Base-by-base conservation (phyloP, 495 filamentous ascomycete genomes). In the Aspergillus biplanus region DNA sequence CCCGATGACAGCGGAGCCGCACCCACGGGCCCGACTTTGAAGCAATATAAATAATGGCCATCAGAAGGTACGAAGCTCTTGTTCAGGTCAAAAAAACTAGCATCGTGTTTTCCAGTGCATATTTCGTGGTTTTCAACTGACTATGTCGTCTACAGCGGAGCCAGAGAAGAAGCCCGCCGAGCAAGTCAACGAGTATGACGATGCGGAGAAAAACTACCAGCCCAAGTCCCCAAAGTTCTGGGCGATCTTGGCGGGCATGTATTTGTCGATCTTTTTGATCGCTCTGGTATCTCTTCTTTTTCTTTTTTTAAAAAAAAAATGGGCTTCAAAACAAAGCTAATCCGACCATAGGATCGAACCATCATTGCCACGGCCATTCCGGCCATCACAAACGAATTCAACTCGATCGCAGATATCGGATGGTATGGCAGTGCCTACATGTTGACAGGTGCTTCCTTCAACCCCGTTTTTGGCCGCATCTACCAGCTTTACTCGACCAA, bases 181-280 rank as follows among this genome's bases (percentile, higher is more conserved):
- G 34, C 58, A 33, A 12, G 33, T 47, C 3, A 39, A 21, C 59
- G 67, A 79, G 46, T 74, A 79, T 64, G 70, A 59, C 69, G 75
- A 78, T 67, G 68, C 74, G n/a, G 76, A 79, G 61, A 65, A 54
- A 56, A 79, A 76, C 39, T 75, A 68, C 66, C 68, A 75, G 63
- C 73, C 76, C 39, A 73, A 65, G 52, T 70, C 71, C 8, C 62
- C 68, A 39, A 76, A 73, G 62, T 73, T 80, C 66, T 69, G 58
- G 65, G 21, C 33, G 8, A 65, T 71, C n/a, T 73, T 78, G 46
- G 47, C 75, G 46, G 63, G 67, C 44, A 64, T 78, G 58, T 72
- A 80, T 65, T 16, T 61, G 33, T 65, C 73, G 21, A 71, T 76
- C 50, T 76, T 76, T 54, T 63, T 78, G 0, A 73, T 78, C n/a